Evolutionary conservation across 73 alveolate genomes (phyloP), one percentile per base, ranked within the genome.

Genomic region (Stentor coeruleus): DNA sequence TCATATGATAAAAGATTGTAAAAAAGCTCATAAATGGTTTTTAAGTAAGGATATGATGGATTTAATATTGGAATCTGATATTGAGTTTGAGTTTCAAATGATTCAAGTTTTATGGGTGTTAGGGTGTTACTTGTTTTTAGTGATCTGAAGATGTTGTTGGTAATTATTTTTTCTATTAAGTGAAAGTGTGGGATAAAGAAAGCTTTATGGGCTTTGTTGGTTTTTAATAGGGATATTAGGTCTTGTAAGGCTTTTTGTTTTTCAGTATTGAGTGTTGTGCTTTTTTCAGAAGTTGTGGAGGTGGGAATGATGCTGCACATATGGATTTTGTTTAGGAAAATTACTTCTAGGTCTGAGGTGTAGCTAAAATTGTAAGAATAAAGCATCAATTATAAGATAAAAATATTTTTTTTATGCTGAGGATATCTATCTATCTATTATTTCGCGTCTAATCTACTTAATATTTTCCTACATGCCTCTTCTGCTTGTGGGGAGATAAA

Each of bases 101-200:
- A 39, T 15, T 59, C 58, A 14, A n/a, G 4, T 79, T 28, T n/a
- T n/a, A n/a, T 73, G 20, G 84, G 74, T 39, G 86, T 87, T 59
- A 81, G 35, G 59, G 86, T 90, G 75, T 93, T 91, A 39, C 88
- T 81, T 74, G 86, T 91, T 15, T 97, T 97, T 35, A 94, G 89
- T 59, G 98, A 97, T 58, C 98, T 82, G 91, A 94, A 94, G 81
- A 94, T 94, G 83, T 94, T 94, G 86, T 94, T 94, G 83, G 88
- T 91, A 33, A 94, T 94, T 97, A 94, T 94, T 42, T 90, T 93
- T 81, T 92, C 88, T 35, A 94, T 94, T 39, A n/a, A n/a, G 77
- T 94, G 96, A 31, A 94, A 84, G 75, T 94, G 93, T 6, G 97
- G 97, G 73, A 94, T 93, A 83, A 91, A 85, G 35, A 87, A 66